Evolutionary conservation across 2,329 filamentous ascomycete genomes (phyloP), one percentile per base, ranked within the genome.

Genomic region (Alternaria sp.): DNA sequence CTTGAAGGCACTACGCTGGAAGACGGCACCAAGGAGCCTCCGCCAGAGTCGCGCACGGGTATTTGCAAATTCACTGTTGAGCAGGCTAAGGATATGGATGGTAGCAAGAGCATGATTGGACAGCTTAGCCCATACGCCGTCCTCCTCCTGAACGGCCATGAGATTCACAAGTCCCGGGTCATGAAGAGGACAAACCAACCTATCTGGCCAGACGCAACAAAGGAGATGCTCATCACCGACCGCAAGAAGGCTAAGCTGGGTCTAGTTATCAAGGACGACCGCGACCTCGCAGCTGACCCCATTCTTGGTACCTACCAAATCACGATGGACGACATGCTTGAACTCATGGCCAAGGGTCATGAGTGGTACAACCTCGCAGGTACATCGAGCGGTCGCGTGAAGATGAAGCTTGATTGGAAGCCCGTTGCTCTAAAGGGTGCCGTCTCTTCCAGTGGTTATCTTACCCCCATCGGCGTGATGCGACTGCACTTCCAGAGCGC

Each of bases 131-230:
- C 96, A 2, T 99, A 98, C 71, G 94, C 93, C 10, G 86, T 90
- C 30, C 86, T 99, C 55, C 86, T 97, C 47, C 88, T 99, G 71
- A 99, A 99, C 74, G 92, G 93, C 67, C 97, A 96, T 81, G 91
- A 96, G 77, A 87, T 98, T 5, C 94, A 97, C 73, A 87, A 89
- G 60, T 97, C 94, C 57, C 93, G 94, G 82, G 96, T 94, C 80
- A 87, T 97, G 73, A 99, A 98, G 87, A 91, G 95, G 65, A 98
- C 94, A 64, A 99, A 99, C 82, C 96, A 97, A 73, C 96, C 96
- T 8, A 94, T 99, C 73, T 99, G 94, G 90, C 91, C 95, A 58
- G 91, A 98, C 76, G 92, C 92, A 7, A 92, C 90, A 71, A 97
- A 97, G 82, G 96, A 99, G 77, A 89, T 99, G 71, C 88, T 99